phyloP scores from a whole-genome alignment of 257 asterid genomes.

The Lantana camara region DNA sequence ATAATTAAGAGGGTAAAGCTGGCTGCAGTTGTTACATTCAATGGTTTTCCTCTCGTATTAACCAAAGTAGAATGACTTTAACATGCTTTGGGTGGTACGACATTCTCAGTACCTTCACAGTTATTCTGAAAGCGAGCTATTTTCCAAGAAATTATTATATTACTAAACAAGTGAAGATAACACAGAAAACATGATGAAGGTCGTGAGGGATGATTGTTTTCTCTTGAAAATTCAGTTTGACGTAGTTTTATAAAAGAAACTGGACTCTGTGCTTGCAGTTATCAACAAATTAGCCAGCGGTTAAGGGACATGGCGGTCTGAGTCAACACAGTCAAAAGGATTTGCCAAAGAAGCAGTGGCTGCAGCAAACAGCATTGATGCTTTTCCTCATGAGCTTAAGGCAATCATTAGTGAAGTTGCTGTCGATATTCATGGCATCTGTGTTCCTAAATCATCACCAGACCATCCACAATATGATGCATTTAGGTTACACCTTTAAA shows the following conservation, averaged over 20 bases:
- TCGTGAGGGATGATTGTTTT: slow-evolving; percentile 17
- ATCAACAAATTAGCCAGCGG: slow-evolving; percentile 63
- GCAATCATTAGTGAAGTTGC: slow-evolving; percentile 63
- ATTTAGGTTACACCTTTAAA: slow-evolving; percentile 55
- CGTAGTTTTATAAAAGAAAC: slow-evolving; percentile 12
- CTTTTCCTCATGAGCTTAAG: slow-evolving; percentile 63
- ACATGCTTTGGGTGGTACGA: no score
- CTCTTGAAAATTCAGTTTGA: slow-evolving; percentile 19
- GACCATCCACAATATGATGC: slow-evolving; percentile 67
- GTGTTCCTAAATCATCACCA: slow-evolving; percentile 74
- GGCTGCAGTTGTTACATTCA: no score
- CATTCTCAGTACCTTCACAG: no score
- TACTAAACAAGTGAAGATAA: slow-evolving; percentile 1
- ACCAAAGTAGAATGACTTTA: no score
- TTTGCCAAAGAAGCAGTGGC: slow-evolving; percentile 48
- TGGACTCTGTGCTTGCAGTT: slow-evolving; percentile 45
- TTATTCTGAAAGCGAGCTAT: no score
- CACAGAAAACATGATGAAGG: not conserved
- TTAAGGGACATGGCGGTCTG: slow-evolving; percentile 64
- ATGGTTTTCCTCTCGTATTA: no score
- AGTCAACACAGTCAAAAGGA: slow-evolving; percentile 50
- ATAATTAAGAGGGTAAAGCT: not conserved
- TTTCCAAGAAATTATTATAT: slow-evolving; percentile 3
- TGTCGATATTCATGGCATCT: slow-evolving; percentile 74
- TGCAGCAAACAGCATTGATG: slow-evolving; percentile 61